These are phyloP conservation scores for Eucalyptus decipiens DNA, from an alignment of 345 rosid species.

Conservation along the genomic window DNA sequence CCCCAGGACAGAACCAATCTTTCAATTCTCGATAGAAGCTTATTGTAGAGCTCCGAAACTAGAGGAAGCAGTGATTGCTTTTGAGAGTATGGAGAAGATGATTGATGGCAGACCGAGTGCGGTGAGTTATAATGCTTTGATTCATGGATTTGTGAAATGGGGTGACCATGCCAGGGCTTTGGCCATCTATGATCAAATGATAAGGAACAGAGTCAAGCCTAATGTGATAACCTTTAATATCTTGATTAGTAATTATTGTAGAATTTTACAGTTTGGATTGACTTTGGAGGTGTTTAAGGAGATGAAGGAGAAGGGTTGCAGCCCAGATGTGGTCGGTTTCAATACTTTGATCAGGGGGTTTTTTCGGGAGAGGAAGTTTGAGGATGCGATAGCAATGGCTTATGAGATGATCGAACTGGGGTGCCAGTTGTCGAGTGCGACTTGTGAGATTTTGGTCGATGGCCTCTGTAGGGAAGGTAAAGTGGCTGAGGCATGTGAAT, in stretches of 20 bases:
- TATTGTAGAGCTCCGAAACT: slow-evolving; percentile 45
- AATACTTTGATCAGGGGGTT: slow-evolving; percentile 74
- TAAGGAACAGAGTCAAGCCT: slow-evolving; percentile 46
- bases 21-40: slow-evolving; percentile 37
- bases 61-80: slow-evolving; percentile 39
- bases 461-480: slow-evolving; percentile 51
- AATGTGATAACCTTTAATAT: slow-evolving; percentile 68
- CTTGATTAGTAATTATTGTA: slow-evolving; percentile 60
- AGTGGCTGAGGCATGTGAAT: slow-evolving; percentile 32
- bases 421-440: slow-evolving; percentile 40
- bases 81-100: slow-evolving; percentile 54
- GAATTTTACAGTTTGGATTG: slow-evolving; percentile 26
- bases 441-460: slow-evolving; percentile 79
- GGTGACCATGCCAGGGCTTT: slow-evolving; percentile 35
- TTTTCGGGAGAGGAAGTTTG: slow-evolving; percentile 38
- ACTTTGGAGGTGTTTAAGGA: slow-evolving; percentile 65
- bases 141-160: slow-evolving; percentile 58
- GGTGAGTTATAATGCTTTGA: slow-evolving; percentile 46
- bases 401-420: slow-evolving; percentile 72
- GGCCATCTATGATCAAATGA: slow-evolving; percentile 46
- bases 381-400: slow-evolving; percentile 64
- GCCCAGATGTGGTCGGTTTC: slow-evolving; percentile 69
- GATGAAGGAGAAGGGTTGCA: slow-evolving; percentile 64
- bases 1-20: slow-evolving; percentile 49
- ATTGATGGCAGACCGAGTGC: slow-evolving; percentile 58